These are phyloP conservation scores for Ramalina intermedia DNA, from an alignment of 495 filamentous ascomycete species.

Conservation along the genomic window DNA sequence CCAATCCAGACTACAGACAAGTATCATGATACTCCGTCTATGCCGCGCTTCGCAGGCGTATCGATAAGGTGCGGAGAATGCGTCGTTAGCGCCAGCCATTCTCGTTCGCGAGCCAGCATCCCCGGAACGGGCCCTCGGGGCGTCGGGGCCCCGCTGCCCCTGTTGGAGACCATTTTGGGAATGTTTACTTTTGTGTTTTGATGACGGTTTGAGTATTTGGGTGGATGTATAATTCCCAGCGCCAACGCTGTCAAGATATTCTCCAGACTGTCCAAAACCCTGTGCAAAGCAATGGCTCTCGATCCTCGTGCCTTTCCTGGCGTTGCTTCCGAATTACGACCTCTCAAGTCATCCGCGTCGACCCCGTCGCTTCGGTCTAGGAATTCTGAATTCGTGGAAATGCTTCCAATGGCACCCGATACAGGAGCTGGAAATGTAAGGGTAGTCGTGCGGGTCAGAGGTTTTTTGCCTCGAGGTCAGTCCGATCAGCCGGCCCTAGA, in stretches of 20 bases:
- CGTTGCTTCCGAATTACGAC: conserved; percentile 26
- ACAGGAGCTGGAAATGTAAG: conserved; percentile 73
- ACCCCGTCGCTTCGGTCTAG: conserved; percentile 58
- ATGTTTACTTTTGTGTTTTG: conserved; percentile 10
- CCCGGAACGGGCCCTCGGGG: too few species aligned
- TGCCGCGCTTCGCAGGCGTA: too few species aligned
- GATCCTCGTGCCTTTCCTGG: conserved; percentile 42
- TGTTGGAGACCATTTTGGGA: conserved; percentile 8
- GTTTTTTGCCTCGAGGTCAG: conserved; percentile 77
- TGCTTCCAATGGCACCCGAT: conserved; percentile 19
- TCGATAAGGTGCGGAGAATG: too few species aligned
- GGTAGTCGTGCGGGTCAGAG: conserved; percentile 85
- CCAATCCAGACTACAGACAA: too few species aligned
- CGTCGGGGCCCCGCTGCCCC: background rate
- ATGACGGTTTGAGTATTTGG: background rate
- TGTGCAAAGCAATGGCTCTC: conserved; percentile 38
- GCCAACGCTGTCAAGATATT: conserved; percentile 29
- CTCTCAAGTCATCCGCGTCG: conserved; percentile 42
- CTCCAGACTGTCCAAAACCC: conserved; percentile 9
- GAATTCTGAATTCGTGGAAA: conserved; percentile 42
- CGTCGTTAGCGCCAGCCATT: too few species aligned
- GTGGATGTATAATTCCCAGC: conserved; percentile 22
- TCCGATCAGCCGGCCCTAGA: conserved; percentile 1
- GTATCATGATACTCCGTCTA: too few species aligned
- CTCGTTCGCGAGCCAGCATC: too few species aligned